phyloP scores from a whole-genome alignment of 1,284 basidiomycete genomes.

The Schizophyllum amplum region DNA sequence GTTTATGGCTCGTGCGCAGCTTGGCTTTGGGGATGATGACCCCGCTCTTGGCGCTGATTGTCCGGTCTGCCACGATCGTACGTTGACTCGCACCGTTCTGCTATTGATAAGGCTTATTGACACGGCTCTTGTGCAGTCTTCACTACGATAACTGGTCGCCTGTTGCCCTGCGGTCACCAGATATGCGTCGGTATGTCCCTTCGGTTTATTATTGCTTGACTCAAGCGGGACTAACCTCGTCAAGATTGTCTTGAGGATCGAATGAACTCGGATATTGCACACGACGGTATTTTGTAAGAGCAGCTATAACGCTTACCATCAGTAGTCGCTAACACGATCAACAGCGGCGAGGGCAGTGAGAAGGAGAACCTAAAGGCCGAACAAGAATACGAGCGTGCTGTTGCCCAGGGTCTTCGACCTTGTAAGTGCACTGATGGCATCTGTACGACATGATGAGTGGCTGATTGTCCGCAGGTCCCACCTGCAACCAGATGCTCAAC shows the following conservation, averaged over 20 bases:
- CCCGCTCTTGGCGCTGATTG: slow-evolving; percentile 36
- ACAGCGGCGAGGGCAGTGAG: slow-evolving; percentile 46
- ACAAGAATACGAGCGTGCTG: slow-evolving; percentile 46
- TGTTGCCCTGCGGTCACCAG: slow-evolving; percentile 53
- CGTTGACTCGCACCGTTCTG: slow-evolving; percentile 11
- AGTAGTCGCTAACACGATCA: background rate
- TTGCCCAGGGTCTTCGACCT: slow-evolving; percentile 47
- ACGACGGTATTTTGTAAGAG: slow-evolving; percentile 51
- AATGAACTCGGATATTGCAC: slow-evolving; percentile 38
- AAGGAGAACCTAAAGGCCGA: slow-evolving; percentile 45
- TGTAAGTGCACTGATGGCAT: slow-evolving; percentile 31
- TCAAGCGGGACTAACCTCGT: background rate
- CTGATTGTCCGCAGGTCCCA: slow-evolving; percentile 34
- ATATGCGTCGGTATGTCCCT: slow-evolving; percentile 43
- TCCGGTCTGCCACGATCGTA: slow-evolving; percentile 49
- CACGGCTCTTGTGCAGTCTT: slow-evolving; percentile 27
- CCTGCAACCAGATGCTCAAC: slow-evolving; percentile 50
- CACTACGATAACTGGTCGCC: slow-evolving; percentile 37
- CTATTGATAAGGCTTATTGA: background rate
- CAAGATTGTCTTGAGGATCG: slow-evolving; percentile 47
- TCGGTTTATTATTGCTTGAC: background rate
- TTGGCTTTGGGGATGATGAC: slow-evolving; percentile 31
- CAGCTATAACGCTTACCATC: background rate
- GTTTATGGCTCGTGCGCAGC: slow-evolving; percentile 37
- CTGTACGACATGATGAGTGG: background rate